Conservation (phyloP, 2,329 filamentous ascomycete genomes). For the Alternaria alternata region DNA sequence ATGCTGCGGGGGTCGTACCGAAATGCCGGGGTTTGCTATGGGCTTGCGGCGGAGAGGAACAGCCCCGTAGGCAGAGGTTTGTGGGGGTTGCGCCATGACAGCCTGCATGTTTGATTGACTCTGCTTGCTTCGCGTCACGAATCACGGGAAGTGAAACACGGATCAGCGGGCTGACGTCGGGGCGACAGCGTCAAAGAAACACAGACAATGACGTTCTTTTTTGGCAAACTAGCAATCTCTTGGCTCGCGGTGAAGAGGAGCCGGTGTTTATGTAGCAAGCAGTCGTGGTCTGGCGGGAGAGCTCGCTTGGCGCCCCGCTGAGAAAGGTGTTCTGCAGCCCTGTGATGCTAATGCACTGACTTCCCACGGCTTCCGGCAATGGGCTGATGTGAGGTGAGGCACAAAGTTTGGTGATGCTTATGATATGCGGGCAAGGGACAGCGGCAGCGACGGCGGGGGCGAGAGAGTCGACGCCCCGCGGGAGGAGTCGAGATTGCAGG, state of each 20-base stretch:
- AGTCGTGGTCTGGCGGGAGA: conserved; percentile 15
- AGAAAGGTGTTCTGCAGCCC: conserved; percentile 24
- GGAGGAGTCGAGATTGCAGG: not conserved
- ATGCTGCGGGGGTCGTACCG: conserved; percentile 40
- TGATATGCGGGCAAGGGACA: conserved; percentile 8
- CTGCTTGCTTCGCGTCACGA: conserved; percentile 28
- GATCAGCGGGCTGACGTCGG: conserved; percentile 41
- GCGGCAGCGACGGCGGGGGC: not conserved
- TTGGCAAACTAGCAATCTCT: conserved; percentile 3
- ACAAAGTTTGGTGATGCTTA: conserved; percentile 29
- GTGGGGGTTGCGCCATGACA: conserved; percentile 38
- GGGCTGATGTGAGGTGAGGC: conserved; percentile 27
- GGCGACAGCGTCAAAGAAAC: conserved; percentile 25
- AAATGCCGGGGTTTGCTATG: conserved; percentile 42
- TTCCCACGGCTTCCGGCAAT: conserved; percentile 39
- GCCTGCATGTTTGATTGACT: conserved; percentile 37
- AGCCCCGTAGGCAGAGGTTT: conserved; percentile 36
- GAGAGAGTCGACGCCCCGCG: conserved; percentile 3
- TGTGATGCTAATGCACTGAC: conserved; percentile 28
- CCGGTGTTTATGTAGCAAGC: conserved; percentile 30
- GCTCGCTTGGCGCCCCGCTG: conserved; percentile 38
- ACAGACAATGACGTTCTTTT: conserved; percentile 19
- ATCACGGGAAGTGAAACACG: conserved; percentile 33
- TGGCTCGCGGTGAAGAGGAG: conserved; percentile 14
- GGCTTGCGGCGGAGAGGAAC: conserved; percentile 47